Evolutionary conservation across 202 grass and related monocot genomes (phyloP), one percentile per base, ranked within the genome.

Genomic region (Eragrostis tef): DNA sequence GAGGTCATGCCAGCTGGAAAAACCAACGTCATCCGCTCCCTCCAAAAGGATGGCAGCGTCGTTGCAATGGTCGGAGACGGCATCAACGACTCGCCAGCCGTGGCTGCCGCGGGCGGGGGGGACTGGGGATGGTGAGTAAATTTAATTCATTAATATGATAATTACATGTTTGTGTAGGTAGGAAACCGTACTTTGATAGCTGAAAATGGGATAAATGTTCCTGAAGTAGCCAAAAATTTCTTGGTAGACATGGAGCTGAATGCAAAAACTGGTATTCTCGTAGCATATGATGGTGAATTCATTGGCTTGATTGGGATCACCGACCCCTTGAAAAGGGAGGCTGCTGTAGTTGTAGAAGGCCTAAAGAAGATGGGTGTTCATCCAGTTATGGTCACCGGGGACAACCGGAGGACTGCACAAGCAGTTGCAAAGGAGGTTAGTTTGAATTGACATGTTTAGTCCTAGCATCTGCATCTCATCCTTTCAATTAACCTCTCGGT

Each of bases 311-410:
- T 99, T 72, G 93, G 96, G 50, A 78, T 95, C 77, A 91, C 93
- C 0, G 96, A 99, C 91, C 93, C 96, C 60, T 86, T 99, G 81
- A 99, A 99, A 87, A 93, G 96, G 70, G 96, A 98, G 84, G 92
- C 96, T 36, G 89, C 87, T 60, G 87, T 98, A 64, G 92, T 98
- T 48, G 46, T 95, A 43, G 70, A 93, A 91, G 96, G 92, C 20
- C 78, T 98, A 57, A 95, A 93, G 80, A 98, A 77, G 77, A 93
- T 95, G 92, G 92, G 92, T 15, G 63, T 98, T 54, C 61, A 82
- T 87, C 85, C 96, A 67, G 92, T 98, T 69, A 98, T 98, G 92
- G 88, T 98, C 43, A 98, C 96, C 7, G 96, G 96, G 46, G 96
- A 95, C 72, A 98, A 98, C 62, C 79, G 82, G 82, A 93, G 96